Evolutionary conservation across 805 yeast species (phyloP), one percentile per base, ranked within the genome.

Genomic region (Hanseniaspora osmophila): DNA sequence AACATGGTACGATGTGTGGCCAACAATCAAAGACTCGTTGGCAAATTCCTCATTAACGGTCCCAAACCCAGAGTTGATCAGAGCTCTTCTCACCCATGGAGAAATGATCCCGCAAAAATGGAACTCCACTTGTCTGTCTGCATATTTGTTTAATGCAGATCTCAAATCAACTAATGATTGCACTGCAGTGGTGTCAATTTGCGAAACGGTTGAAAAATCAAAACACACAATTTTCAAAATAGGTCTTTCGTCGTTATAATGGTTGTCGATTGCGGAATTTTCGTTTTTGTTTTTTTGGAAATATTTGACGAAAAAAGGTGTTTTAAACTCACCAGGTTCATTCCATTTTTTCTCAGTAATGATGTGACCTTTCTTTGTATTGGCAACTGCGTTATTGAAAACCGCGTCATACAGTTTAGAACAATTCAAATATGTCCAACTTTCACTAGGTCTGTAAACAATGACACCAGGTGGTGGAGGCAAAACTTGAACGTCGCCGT

Each of bases 401-500:
- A 88, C 70, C 19, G 63, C 58, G 54, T 87, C 95, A 40, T 75
- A 69, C 59, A 82, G 94, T 49, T 73, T 65, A 0, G 95, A 77
- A 41, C 82, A 72, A 59, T 88, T 88, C 37, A 94, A 78, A 64
- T 86, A 88, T 0, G 85, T 75, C 63, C 84, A 82, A 13, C 87
- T 68, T 56, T 88, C 96, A 16, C 79, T 66, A 37, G 92, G 82
- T 54, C 92, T 75, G 67, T 80, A 88, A 2, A 88, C 94, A 47
- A 87, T 54, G 15, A 88, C 87, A 33, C 96, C 96, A 1, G 90
- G 85, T 29, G 96, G 96, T 13, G 96, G 95, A 2, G 87, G 83
- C 13, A 60, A 60, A 6, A 88, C 74, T 1, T 67, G 58, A 15
- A 87, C 61, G 13, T 70, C 73, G 3, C 72, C 64, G 60, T 88